Percentiles rank a stretch among this genome's conserved stretches.
Conservation (phyloP, 441 rosid genomes). For the Manihot esculenta region DNA sequence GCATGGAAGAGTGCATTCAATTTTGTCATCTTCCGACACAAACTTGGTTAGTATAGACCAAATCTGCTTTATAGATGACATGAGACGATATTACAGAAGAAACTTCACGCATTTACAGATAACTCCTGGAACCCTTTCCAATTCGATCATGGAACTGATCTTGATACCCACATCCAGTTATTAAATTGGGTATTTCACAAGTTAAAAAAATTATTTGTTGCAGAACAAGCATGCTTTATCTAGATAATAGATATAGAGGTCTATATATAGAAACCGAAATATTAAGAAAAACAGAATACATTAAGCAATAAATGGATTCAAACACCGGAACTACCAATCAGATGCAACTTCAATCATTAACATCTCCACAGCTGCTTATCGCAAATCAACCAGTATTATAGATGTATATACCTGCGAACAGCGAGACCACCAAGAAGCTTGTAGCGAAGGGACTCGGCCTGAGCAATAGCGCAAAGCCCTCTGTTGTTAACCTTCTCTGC, state of each 20-base stretch:
- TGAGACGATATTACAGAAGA: background rate
- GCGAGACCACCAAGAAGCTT: slow-evolving; percentile 92
- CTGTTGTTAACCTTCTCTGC: slow-evolving; percentile 76
- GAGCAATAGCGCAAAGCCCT: slow-evolving; percentile 88
- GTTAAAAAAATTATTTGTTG: background rate
- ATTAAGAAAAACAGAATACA: background rate
- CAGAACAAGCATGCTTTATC: too few species aligned
- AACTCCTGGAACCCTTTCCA: background rate
- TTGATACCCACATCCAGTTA: too few species aligned
- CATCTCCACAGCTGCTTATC: too few species aligned
- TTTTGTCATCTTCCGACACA: slow-evolving; percentile 75
- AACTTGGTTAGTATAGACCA: slow-evolving; percentile 31
- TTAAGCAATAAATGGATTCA: background rate
- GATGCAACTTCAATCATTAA: too few species aligned
- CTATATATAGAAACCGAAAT: background rate
- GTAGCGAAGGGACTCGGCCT: slow-evolving; percentile 88
- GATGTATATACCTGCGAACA: slow-evolving; percentile 59
- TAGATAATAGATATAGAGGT: too few species aligned
- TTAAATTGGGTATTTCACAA: background rate
- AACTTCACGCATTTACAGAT: background rate
- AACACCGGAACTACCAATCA: background rate
- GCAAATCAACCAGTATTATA: too few species aligned
- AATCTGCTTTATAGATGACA: slow-evolving; percentile 62
- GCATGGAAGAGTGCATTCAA: slow-evolving; percentile 20
- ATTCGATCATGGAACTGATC: too few species aligned